Conservation (phyloP, 352 stramenopile species). For the Halophytophthora batemanensis region DNA sequence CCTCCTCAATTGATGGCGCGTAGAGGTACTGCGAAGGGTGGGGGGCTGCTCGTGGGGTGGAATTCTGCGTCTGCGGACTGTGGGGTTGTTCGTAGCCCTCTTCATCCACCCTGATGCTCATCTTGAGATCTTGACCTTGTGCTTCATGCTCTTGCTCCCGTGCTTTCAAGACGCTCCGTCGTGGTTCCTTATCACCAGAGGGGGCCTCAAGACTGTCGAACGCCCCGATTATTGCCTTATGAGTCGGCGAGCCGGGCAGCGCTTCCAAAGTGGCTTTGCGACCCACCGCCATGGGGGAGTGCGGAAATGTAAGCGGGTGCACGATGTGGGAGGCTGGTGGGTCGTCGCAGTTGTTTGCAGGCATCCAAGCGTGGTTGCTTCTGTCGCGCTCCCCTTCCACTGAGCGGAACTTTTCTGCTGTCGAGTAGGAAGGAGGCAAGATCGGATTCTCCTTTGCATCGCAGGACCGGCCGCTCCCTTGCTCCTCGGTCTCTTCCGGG, state of each 20-base stretch:
- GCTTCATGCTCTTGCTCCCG: too few relatives aligned
- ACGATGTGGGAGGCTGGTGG: slow-evolving; percentile 16
- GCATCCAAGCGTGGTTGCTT: slow-evolving; percentile 22
- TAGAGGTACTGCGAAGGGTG: neutral
- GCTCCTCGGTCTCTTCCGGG: slow-evolving; percentile 15
- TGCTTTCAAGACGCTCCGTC: too few relatives aligned
- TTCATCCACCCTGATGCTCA: too few relatives aligned
- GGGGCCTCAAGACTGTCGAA: neutral
- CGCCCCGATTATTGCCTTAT: slow-evolving; percentile 7
- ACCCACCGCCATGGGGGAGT: slow-evolving; percentile 18
- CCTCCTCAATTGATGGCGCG: neutral
- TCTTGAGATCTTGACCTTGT: too few relatives aligned
- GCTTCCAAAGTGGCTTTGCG: slow-evolving; percentile 28
- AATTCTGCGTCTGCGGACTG: too few relatives aligned
- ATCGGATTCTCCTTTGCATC: neutral
- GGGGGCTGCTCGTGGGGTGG: neutral
- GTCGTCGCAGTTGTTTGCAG: slow-evolving; percentile 9
- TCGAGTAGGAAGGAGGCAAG: neutral
- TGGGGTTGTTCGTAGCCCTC: too few relatives aligned
- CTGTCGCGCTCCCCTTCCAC: slow-evolving; percentile 9
- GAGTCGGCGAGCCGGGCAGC: slow-evolving; percentile 15
- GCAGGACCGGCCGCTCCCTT: slow-evolving; percentile 1
- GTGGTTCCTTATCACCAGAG: too few relatives aligned
- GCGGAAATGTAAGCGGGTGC: slow-evolving; percentile 20
- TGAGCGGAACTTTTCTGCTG: neutral